These are phyloP conservation scores for Camellia sinensis DNA, from an alignment of 148 eudicot genomes.

Conservation along the genomic window DNA sequence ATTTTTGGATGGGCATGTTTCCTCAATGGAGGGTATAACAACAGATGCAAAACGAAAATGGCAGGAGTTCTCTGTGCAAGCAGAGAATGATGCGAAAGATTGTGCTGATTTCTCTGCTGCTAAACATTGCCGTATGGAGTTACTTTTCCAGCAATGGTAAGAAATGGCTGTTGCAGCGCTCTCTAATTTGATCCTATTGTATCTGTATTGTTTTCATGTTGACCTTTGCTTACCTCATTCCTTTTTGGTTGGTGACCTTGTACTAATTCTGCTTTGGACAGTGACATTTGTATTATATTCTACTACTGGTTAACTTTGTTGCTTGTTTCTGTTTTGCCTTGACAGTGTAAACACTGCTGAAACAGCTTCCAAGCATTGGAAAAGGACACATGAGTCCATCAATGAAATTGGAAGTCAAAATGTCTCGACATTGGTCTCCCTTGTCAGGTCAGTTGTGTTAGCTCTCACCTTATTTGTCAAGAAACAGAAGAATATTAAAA, in stretches of 20 bases:
- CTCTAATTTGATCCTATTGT: background rate
- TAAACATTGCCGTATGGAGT: conserved; percentile 91
- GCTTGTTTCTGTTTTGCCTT: conserved; percentile 17
- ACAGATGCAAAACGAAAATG: conserved; percentile 90
- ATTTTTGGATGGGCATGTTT: conserved; percentile 72
- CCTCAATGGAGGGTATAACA: conserved; percentile 68
- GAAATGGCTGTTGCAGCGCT: conserved; percentile 7
- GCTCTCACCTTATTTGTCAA: background rate
- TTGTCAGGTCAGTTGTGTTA: conserved; percentile 50
- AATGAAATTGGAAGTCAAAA: conserved; percentile 56
- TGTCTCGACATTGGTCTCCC: conserved; percentile 47
- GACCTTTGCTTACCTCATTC: background rate
- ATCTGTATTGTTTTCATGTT: background rate
- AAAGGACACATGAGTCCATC: conserved; percentile 55
- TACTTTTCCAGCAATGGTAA: conserved; percentile 77
- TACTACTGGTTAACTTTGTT: background rate
- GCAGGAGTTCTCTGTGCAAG: conserved; percentile 69
- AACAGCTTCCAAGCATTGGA: conserved; percentile 64
- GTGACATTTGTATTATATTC: background rate
- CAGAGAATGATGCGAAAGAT: conserved; percentile 60
- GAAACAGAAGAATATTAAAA: background rate
- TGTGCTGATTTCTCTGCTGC: conserved; percentile 86
- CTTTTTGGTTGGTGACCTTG: background rate
- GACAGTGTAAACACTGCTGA: conserved; percentile 64
- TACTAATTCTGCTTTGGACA: background rate